Conservation (phyloP, 805 yeast genomes). For the Lachancea fermentati region DNA sequence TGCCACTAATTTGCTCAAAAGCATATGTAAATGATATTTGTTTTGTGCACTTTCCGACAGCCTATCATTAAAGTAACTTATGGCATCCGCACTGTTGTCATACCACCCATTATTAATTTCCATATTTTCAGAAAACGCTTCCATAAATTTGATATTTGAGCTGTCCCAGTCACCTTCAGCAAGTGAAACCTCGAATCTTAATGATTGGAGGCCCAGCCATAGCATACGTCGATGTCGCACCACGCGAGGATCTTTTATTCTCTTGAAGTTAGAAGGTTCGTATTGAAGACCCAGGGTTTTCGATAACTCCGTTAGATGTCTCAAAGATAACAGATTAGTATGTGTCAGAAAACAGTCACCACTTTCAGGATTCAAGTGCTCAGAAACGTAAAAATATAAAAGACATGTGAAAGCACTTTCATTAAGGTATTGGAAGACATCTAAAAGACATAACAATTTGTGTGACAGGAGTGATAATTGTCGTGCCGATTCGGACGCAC, state of each 20-base stretch:
- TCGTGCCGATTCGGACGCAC: constrained; percentile 9
- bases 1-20: constrained; percentile 9
- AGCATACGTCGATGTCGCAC: constrained; percentile 2
- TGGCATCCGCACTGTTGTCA: constrained; percentile 1
- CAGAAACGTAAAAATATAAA: constrained; percentile 12
- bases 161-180: constrained; percentile 8
- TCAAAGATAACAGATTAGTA: constrained; percentile 10
- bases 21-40: constrained; percentile 15
- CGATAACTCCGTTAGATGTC: neutral
- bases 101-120: neutral
- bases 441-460: constrained; percentile 12
- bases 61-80: constrained; percentile 6
- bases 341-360: constrained; percentile 8
- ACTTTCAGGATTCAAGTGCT: constrained; percentile 13
- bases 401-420: constrained; percentile 13
- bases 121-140: constrained; percentile 4
- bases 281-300: constrained; percentile 13
- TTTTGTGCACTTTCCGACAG: constrained; percentile 12
- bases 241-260: constrained; percentile 8
- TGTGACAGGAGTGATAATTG: constrained; percentile 10
- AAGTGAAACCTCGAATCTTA: constrained; percentile 9
- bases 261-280: constrained; percentile 10
- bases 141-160: constrained; percentile 8
- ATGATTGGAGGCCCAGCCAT: constrained; percentile 19
- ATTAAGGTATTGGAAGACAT: constrained; percentile 15